These are phyloP conservation scores for Rhizopus sp. DNA, from an alignment of 371 early-diverging fungal species.

Conservation along the genomic window DNA sequence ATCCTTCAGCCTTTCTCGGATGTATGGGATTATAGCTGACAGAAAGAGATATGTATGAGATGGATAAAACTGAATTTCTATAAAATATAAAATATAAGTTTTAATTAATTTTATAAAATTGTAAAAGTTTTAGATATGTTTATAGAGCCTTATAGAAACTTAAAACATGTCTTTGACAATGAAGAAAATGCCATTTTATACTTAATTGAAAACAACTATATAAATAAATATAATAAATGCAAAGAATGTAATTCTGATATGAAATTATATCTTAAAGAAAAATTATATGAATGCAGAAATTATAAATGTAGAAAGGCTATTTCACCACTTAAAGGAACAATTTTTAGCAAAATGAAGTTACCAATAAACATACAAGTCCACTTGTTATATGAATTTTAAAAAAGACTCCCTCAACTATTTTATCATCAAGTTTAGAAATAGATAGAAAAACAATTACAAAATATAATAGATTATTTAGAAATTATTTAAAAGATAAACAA, in stretches of 20 bases:
- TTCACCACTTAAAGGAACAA: conserved; percentile 11
- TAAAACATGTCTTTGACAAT: conserved; percentile 7
- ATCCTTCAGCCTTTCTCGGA: too few species aligned
- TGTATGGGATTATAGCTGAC: too few species aligned
- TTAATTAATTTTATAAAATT: too few species aligned
- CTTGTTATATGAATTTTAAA: conserved; percentile 10
- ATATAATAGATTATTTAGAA: too few species aligned
- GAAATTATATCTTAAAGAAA: conserved; percentile 9
- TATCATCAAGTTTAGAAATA: conserved; percentile 8
- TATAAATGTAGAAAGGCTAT: conserved; percentile 13
- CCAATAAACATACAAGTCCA: conserved; percentile 6
- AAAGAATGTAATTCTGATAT: not conserved
- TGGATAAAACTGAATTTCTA: too few species aligned
- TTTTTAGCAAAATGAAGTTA: conserved; percentile 6
- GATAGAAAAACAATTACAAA: too few species aligned
- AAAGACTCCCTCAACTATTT: conserved; percentile 1
- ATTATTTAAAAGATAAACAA: conserved; percentile 16
- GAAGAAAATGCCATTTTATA: conserved; percentile 3
- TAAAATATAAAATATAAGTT: too few species aligned
- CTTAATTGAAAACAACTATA: conserved; percentile 4
- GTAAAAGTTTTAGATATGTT: too few species aligned
- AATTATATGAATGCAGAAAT: conserved; percentile 9
- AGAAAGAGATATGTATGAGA: too few species aligned
- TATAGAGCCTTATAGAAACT: conserved; percentile 2
- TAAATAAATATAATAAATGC: conserved; percentile 5